Evolutionary conservation across 2,329 filamentous ascomycete species (phyloP), one percentile per base, ranked within the genome.

Genomic region (Ceratocystis destructans): DNA sequence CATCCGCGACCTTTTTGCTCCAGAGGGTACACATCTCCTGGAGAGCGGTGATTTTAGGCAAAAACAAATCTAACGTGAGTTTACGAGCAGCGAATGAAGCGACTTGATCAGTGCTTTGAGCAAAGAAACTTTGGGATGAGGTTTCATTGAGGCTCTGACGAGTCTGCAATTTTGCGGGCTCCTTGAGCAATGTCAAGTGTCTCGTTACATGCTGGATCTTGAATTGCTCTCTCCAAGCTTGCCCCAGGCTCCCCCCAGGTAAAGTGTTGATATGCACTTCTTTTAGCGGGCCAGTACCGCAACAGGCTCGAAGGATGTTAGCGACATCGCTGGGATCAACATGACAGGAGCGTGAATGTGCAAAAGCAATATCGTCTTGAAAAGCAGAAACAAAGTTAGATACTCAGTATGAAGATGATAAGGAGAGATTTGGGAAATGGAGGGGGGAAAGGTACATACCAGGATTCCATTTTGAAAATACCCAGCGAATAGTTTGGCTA

Each of bases 391-490:
- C 33, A 67, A 67, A 53, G 44, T 70, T 65, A 71, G 68, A 61
- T 12, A 15, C 37, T 41, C 10, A 15, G 5, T 15, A 3, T 15
- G 12, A 15, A 12, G 12, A 15, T 41, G 37, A 41, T 41, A 41
- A 41, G 10, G 4, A 28, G 25, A 15, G 12, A 41, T 41, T 5
- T 41, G 37, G 33, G 37, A 41, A 10, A 10, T 41, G 10, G 37
- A 28, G 12, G 12, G 37, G 1, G 10, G 5, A 45, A 22, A 12
- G 8, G 17, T 12, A 74, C 82, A 73, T 78, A 93, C 89, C 86
- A 70, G 91, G 88, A 70, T 85, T 86, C 91, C 93, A 99, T 71
- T 83, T 87, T 44, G 85, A 82, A 71, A 91, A 86, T 1, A 94
- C 74, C 94, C 94, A 99, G 71, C 85, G 82, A 66, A 94, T 83